Percentiles rank a stretch among this genome's conserved stretches.
These are phyloP conservation scores for Mucor piriformis DNA, from an alignment of 371 early-diverging fungal species.

Conservation along the genomic window DNA sequence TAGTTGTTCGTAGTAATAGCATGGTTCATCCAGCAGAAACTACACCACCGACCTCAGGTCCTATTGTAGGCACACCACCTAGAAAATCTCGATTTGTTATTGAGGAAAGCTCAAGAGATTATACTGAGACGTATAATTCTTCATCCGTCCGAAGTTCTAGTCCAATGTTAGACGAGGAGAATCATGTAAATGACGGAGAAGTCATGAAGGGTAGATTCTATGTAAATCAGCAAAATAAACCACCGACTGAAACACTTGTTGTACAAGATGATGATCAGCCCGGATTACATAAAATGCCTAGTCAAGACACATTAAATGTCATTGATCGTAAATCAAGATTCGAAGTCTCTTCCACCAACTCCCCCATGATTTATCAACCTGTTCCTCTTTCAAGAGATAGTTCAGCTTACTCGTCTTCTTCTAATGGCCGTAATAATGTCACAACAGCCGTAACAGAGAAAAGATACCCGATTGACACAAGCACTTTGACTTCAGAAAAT, in stretches of 20 bases:
- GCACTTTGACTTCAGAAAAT: slow-evolving; percentile 9
- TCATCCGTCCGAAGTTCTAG: slow-evolving; percentile 31
- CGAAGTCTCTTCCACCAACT: slow-evolving; percentile 23
- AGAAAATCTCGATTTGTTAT: slow-evolving; percentile 62
- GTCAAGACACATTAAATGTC: slow-evolving; percentile 20
- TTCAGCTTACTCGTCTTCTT: slow-evolving; percentile 37
- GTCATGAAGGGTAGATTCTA: slow-evolving; percentile 68
- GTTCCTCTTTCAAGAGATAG: slow-evolving; percentile 45
- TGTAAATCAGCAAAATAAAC: slow-evolving; percentile 35
- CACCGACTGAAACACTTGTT: neutral
- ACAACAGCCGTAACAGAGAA: slow-evolving; percentile 22
- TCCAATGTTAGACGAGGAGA: slow-evolving; percentile 37
- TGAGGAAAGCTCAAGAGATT: slow-evolving; percentile 31
- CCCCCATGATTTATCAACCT: slow-evolving; percentile 27
- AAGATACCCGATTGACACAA: slow-evolving; percentile 24
- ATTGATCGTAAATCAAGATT: slow-evolving; percentile 24
- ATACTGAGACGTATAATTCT: slow-evolving; percentile 2
- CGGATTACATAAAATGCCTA: slow-evolving; percentile 19
- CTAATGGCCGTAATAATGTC: slow-evolving; percentile 20
- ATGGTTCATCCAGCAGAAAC: slow-evolving; percentile 23
- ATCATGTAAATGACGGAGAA: slow-evolving; percentile 37
- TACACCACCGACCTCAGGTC: neutral
- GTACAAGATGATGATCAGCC: slow-evolving; percentile 3
- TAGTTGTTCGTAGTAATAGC: slow-evolving; percentile 38
- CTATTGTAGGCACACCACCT: slow-evolving; percentile 9